A percentile compares a stretch with the other conserved stretches of the same genome.
These are phyloP conservation scores for Hericium coralloides DNA, from an alignment of 768 basidiomycete genomes.

Conservation along the genomic window DNA sequence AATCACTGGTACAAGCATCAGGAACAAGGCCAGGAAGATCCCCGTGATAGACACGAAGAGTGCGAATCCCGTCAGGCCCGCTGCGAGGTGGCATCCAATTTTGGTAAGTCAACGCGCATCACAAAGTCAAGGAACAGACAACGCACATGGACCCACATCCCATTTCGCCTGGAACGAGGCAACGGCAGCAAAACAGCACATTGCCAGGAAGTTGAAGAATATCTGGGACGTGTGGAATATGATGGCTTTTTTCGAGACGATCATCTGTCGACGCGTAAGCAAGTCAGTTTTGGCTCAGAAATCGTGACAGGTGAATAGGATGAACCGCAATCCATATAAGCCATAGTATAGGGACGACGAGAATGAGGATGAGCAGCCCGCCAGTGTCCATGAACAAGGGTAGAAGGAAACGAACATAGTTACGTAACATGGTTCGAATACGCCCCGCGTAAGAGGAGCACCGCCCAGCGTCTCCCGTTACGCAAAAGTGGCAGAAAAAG, in stretches of 20 bases:
- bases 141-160: conserved; percentile 79
- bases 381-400: conserved; percentile 22
- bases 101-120: background rate
- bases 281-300: conserved; percentile 11
- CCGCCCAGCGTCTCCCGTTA: background rate
- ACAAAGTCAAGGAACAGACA: background rate
- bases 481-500: conserved; percentile 23
- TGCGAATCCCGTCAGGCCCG: conserved; percentile 81
- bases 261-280: conserved; percentile 49
- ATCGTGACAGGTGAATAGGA: conserved; percentile 8
- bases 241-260: conserved; percentile 76
- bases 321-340: conserved; percentile 63
- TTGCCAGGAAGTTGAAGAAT: conserved; percentile 90
- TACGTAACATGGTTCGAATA: conserved; percentile 12
- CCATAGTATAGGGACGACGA: conserved; percentile 58
- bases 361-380: conserved; percentile 49
- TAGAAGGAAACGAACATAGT: conserved; percentile 7
- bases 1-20: conserved; percentile 69
- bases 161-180: conserved; percentile 85
- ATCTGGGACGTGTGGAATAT: conserved; percentile 68
- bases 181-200: conserved; percentile 87
- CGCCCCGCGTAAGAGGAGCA: background rate
- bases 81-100: conserved; percentile 30
- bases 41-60: conserved; percentile 69
- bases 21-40: conserved; percentile 64